Base-by-base conservation (phyloP, 1,284 basidiomycete species). In the Marasmius fiardii region DNA sequence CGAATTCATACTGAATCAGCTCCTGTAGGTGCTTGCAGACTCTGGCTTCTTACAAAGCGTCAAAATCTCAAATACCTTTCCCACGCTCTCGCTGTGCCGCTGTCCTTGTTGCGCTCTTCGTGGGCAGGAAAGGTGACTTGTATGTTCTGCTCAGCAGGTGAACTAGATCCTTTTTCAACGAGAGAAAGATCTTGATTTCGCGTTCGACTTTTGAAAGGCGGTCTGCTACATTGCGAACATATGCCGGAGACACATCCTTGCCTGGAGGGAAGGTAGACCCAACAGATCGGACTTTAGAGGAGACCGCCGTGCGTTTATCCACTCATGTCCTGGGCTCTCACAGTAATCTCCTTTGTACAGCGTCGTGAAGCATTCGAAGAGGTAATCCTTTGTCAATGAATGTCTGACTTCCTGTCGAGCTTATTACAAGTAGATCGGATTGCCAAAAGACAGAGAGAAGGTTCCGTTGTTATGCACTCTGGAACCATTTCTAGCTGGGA, bases 161-260 rank as follows among this genome's bases (percentile, higher is more conserved):
- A 65, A 82, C 21, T 33, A 37, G 28, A 39, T 8, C 7, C n/a
- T 59, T 20, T 12, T 39, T 31, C 10, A 49, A 41, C 14, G 14
- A 12, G 23, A 11, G 44, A 18, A 23, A 5, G 43, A 16, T 45
- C 16, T 23, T 49, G 21, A 23, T 26, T 31, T 6, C 6, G 28
- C 43, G 6, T 16, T 16, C 20, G 11, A 21, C 35, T 26, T 31
- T 37, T 24, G 31, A 49, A 55, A 93, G 91, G 58, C 85, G 92
- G 1, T 83, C 91, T 1, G 76, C 85, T 0, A 81, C 80, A 1
- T 71, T 94, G 64, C 75, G 85, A 43, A 80, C 86, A 3, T 95
- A 89, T 62, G 89, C 91, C 0, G 88, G 90, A 0, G 92, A 94
- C 67, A 94, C 92, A 0, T 87, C 90, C 1, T 70, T 94, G 3